phyloP scores from a whole-genome alignment of 306 rosid genomes.

The Malus fusca region DNA sequence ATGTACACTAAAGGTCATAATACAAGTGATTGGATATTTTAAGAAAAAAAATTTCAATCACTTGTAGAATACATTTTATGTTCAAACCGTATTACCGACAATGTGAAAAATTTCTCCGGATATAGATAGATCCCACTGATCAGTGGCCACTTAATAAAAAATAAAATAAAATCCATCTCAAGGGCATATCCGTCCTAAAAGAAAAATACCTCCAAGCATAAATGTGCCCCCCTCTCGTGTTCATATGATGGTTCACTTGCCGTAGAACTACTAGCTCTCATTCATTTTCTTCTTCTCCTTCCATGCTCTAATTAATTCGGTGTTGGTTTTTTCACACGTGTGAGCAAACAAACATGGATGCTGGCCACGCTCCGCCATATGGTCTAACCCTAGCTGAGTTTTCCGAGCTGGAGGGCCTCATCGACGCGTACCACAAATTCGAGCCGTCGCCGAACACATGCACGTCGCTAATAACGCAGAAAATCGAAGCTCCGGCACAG shows the following conservation, averaged over 20 bases:
- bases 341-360: conserved; percentile 14
- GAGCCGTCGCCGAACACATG: conserved; percentile 43
- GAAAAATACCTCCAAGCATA: background rate
- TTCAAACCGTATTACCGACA: too few relatives aligned
- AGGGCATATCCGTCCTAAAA: conserved; percentile 35
- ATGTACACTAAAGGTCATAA: too few relatives aligned
- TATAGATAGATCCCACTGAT: background rate
- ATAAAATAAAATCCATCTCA: background rate
- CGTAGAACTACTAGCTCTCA: background rate
- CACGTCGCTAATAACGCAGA: conserved; percentile 59
- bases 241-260: conserved; percentile 7
- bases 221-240: conserved; percentile 13
- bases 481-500: conserved; percentile 52
- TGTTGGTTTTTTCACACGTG: background rate
- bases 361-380: conserved; percentile 12
- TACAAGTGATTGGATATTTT: too few relatives aligned
- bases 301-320: background rate
- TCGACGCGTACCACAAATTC: conserved; percentile 48
- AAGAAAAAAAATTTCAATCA: too few relatives aligned
- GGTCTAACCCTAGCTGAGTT: conserved; percentile 58
- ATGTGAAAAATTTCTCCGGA: too few relatives aligned
- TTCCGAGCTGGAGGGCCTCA: conserved; percentile 38
- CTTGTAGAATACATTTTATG: too few relatives aligned
- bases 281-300: background rate
- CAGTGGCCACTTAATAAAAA: background rate